Conservation (phyloP, 2,329 filamentous ascomycete genomes). For the Hirsutella thompsonii region DNA sequence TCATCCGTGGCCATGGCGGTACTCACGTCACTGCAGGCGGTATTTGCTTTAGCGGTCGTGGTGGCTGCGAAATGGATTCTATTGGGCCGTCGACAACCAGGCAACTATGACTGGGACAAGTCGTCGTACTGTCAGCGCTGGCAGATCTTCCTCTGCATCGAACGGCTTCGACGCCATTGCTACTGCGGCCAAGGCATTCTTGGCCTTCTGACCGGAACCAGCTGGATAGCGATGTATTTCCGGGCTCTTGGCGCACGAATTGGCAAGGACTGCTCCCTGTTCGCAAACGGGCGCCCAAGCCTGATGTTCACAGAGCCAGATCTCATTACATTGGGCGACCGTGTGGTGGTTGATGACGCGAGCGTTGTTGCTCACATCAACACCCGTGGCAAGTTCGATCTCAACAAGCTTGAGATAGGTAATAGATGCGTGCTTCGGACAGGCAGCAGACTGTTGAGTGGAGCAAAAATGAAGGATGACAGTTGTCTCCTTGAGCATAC, state of each 20-base stretch:
- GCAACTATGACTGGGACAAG: slow-evolving; percentile 45
- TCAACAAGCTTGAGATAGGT: slow-evolving; percentile 37
- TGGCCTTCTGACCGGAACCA: slow-evolving; percentile 38
- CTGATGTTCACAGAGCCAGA: slow-evolving; percentile 46
- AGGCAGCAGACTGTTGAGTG: slow-evolving; percentile 37
- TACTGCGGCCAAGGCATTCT: slow-evolving; percentile 37
- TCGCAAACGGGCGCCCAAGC: slow-evolving; percentile 36
- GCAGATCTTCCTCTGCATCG: slow-evolving; percentile 40
- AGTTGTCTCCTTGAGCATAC: slow-evolving; percentile 44
- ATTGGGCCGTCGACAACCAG: slow-evolving; percentile 34
- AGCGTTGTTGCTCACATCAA: slow-evolving; percentile 45
- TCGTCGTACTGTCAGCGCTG: slow-evolving; percentile 43
- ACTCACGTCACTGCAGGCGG: slow-evolving; percentile 27
- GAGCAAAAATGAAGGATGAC: slow-evolving; percentile 38
- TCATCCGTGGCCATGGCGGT: slow-evolving; percentile 25
- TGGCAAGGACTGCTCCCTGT: slow-evolving; percentile 40
- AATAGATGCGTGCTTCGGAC: slow-evolving; percentile 37
- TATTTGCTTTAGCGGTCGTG: slow-evolving; percentile 28
- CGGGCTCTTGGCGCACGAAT: slow-evolving; percentile 38
- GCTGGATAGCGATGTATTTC: slow-evolving; percentile 40
- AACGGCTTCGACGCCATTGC: slow-evolving; percentile 35
- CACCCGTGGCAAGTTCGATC: slow-evolving; percentile 40
- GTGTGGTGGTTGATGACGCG: slow-evolving; percentile 41
- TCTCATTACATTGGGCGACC: slow-evolving; percentile 36
- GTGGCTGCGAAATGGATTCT: slow-evolving; percentile 38